Percentiles rank a stretch among this genome's conserved stretches.
Conservation (phyloP, 2,329 filamentous ascomycete genomes). For the Xylariales sp. region DNA sequence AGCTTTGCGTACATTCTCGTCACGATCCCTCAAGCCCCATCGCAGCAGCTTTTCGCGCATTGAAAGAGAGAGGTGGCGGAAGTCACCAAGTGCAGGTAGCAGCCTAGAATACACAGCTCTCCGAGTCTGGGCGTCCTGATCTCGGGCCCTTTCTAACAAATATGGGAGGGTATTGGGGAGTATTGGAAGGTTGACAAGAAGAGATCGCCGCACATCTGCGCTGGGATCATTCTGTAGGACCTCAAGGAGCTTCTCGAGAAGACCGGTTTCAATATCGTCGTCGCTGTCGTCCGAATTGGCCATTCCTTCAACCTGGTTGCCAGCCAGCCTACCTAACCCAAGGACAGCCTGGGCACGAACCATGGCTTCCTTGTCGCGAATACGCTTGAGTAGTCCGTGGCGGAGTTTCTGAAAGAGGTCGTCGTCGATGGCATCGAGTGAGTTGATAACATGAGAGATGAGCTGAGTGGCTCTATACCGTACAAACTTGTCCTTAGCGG, state of each 20-base stretch:
- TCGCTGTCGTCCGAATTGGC: constrained; percentile 67
- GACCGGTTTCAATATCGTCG: constrained; percentile 61
- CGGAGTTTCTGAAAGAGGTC: constrained; percentile 82
- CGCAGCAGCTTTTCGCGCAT: constrained; percentile 94
- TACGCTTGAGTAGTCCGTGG: constrained; percentile 73
- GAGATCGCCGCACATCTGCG: constrained; percentile 83
- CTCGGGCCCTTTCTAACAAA: constrained; percentile 84
- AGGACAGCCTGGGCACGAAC: constrained; percentile 90
- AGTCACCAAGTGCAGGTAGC: constrained; percentile 85
- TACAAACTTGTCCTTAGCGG: constrained; percentile 87
- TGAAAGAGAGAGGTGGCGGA: constrained; percentile 84
- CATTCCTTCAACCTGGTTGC: constrained; percentile 69
- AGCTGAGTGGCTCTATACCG: constrained; percentile 87
- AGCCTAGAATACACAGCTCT: constrained; percentile 83
- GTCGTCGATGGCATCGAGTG: constrained; percentile 86
- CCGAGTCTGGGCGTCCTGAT: constrained; percentile 79
- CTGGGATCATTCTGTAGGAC: constrained; percentile 91
- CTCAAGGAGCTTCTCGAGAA: constrained; percentile 80
- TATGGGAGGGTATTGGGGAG: constrained; percentile 78
- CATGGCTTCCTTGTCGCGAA: constrained; percentile 90
- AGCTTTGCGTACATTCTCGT: constrained; percentile 90
- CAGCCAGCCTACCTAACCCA: constrained; percentile 79
- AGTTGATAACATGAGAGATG: constrained; percentile 87
- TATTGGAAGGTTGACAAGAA: constrained; percentile 88
- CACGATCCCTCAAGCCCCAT: constrained; percentile 91